Evolutionary conservation across 306 rosid species (phyloP).

Genomic region (Vigna nakashimae): DNA sequence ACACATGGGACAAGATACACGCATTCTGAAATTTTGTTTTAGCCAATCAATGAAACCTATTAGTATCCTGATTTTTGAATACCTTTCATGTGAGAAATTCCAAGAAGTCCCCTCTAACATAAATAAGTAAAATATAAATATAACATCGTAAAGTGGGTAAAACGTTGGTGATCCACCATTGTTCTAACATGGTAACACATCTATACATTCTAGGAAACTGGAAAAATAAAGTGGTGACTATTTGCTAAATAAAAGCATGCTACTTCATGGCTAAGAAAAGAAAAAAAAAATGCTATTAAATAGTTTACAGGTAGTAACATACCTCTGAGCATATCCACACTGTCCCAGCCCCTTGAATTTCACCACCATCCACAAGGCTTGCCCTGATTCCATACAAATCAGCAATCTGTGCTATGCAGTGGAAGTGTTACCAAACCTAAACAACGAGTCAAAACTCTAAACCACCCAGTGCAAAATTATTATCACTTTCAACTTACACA

Average conservation of each 20-base stretch:
- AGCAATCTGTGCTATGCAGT: constrained; percentile 71
- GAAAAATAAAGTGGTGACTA: neutral
- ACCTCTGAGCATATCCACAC: constrained; percentile 99
- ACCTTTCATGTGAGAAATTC: neutral
- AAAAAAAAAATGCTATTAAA: constrained; percentile 4
- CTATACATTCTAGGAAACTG: constrained; percentile 11
- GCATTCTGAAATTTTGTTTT: constrained; percentile 25
- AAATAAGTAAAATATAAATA: neutral
- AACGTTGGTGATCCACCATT: constrained; percentile 33
- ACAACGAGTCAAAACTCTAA: constrained; percentile 13
- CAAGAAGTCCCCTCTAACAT: constrained; percentile 12
- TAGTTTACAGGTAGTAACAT: constrained; percentile 39
- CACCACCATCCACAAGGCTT: constrained; percentile 95
- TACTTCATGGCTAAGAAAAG: constrained; percentile 2
- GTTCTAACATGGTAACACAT: constrained; percentile 19
- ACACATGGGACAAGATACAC: constrained; percentile 13
- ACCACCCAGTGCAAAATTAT: constrained; percentile 25
- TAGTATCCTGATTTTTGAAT: constrained; percentile 4
- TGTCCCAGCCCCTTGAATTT: constrained; percentile 98
- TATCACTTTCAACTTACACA: constrained; percentile 70
- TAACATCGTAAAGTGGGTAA: neutral
- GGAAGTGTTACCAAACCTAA: constrained; percentile 43
- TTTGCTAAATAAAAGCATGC: constrained; percentile 29
- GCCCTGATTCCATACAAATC: constrained; percentile 96
- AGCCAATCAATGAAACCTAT: constrained; percentile 30